Evolutionary conservation across 306 rosid genomes (phyloP), one percentile per base, ranked within the genome.

Genomic region (Gleditsia sinensis): DNA sequence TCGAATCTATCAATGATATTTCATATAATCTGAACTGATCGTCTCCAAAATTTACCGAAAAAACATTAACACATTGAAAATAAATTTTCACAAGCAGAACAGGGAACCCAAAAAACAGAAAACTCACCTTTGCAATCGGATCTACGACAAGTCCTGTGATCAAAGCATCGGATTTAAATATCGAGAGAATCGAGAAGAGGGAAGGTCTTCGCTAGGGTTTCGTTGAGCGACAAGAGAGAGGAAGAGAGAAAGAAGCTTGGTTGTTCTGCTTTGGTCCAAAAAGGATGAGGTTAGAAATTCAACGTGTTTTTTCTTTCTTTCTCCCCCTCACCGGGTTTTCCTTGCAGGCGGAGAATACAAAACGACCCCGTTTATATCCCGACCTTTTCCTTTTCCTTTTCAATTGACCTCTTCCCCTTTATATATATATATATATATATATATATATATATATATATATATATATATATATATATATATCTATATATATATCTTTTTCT

Each of bases 181-280:
- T 33, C 24, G 30, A 27, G 66, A 50, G 54, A 48, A 70, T 9
- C 72, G 39, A 68, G 77, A 73, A 75, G 42, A 19, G 25, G 74
- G 73, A 51, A 54, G 57, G 67, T 72, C 84, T 67, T 70, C 64
- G 72, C 71, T 88, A 88, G 91, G 92, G 96, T 84, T 90, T 77
- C 68, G 79, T 48, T 43, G 71, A 14, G 75, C 66, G 40, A 67
- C 11, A 17, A 67, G 59, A 71, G 10, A 27, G 17, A n/a, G 24
- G 19, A 19, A 74, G 53, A 67, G 4, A 65, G 49, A 42, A 34
- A 34, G 46, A 32, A 21, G 42, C 24, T 69, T 40, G 77, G 59
- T 65, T 16, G 75, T 69, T 74, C 46, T 62, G 57, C 59, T 48
- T 75, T 77, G 75, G 63, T 71, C 27, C 21, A 30, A 39, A 63